Evolutionary conservation across 192 early-diverging fungal species (phyloP).

Genomic region (Podila minutissima): DNA sequence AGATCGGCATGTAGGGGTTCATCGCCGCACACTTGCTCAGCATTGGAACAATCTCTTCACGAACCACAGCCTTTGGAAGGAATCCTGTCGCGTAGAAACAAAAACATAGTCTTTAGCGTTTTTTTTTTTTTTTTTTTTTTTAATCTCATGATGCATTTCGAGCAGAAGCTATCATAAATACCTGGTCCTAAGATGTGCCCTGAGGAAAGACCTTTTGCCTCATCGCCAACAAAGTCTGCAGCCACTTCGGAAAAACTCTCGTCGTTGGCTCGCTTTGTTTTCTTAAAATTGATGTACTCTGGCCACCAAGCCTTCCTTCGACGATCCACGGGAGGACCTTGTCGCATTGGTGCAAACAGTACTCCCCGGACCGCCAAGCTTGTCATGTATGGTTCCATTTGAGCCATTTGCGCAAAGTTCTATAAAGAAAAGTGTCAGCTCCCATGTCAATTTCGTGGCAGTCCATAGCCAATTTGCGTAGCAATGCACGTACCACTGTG

Average conservation of each 20-base stretch:
- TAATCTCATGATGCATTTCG: background rate
- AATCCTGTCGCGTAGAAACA: constrained; percentile 7
- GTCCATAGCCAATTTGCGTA: too few species aligned
- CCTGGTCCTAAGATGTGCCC: constrained; percentile 36
- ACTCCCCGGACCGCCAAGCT: constrained; percentile 26
- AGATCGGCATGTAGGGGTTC: constrained; percentile 30
- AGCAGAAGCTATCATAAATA: background rate
- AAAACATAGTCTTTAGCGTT: too few species aligned
- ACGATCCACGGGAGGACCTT: constrained; percentile 6
- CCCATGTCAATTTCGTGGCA: too few species aligned
- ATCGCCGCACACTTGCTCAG: constrained; percentile 25
- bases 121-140: too few species aligned
- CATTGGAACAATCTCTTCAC: constrained; percentile 43
- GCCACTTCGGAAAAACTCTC: constrained; percentile 21
- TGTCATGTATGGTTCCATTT: constrained; percentile 49
- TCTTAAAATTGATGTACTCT: constrained; percentile 33
- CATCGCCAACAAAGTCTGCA: constrained; percentile 19
- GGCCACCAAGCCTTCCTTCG: constrained; percentile 46
- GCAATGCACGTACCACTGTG: background rate
- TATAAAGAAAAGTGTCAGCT: background rate
- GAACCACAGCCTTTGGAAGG: constrained; percentile 32
- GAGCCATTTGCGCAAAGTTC: constrained; percentile 30
- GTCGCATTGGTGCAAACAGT: constrained; percentile 26
- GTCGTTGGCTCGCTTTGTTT: constrained; percentile 20
- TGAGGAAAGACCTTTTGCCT: constrained; percentile 25